Evolutionary conservation across 768 basidiomycete genomes (phyloP).

Genomic region (Leccinum disarticulatum): DNA sequence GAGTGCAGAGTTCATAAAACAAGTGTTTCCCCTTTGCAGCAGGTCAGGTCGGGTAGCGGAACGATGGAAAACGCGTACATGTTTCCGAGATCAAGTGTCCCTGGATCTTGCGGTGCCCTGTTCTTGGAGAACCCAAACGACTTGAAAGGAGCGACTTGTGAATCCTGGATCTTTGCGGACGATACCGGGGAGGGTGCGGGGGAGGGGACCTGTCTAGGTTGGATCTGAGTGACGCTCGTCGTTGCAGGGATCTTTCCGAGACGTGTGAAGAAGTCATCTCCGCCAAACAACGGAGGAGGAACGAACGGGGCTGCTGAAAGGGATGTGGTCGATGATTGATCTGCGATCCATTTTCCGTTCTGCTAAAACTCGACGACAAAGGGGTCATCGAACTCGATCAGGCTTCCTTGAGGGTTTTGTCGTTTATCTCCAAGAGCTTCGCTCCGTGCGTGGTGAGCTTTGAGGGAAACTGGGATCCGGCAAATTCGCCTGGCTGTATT

Average conservation of each 20-base stretch:
- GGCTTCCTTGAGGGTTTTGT: conserved; percentile 57
- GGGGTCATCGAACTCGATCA: conserved; percentile 59
- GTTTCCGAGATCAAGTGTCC: conserved; percentile 86
- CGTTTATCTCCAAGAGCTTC: conserved; percentile 43
- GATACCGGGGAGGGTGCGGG: conserved; percentile 21
- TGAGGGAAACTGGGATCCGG: conserved; percentile 31
- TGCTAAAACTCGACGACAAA: conserved; percentile 77
- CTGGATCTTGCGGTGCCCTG: conserved; percentile 53
- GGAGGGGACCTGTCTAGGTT: conserved; percentile 24
- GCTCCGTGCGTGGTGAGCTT: conserved; percentile 30
- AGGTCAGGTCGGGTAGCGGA: conserved; percentile 14
- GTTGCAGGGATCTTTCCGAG: conserved; percentile 30
- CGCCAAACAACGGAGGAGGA: conserved; percentile 53
- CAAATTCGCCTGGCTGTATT: conserved; percentile 39
- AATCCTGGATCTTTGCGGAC: conserved; percentile 26
- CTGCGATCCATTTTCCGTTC: conserved; percentile 58
- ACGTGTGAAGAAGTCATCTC: conserved; percentile 57
- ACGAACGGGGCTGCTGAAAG: conserved; percentile 21
- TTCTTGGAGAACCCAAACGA: conserved; percentile 37
- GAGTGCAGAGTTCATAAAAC: conserved; percentile 99
- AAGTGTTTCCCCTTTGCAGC: conserved; percentile 80
- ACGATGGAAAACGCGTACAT: conserved; percentile 52
- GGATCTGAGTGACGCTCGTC: conserved; percentile 24
- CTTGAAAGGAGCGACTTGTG: conserved; percentile 29
- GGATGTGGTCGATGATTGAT: conserved; percentile 21